These are phyloP conservation scores for Colletotrichum tanaceti DNA, from an alignment of 2,329 filamentous ascomycete species.

Conservation along the genomic window DNA sequence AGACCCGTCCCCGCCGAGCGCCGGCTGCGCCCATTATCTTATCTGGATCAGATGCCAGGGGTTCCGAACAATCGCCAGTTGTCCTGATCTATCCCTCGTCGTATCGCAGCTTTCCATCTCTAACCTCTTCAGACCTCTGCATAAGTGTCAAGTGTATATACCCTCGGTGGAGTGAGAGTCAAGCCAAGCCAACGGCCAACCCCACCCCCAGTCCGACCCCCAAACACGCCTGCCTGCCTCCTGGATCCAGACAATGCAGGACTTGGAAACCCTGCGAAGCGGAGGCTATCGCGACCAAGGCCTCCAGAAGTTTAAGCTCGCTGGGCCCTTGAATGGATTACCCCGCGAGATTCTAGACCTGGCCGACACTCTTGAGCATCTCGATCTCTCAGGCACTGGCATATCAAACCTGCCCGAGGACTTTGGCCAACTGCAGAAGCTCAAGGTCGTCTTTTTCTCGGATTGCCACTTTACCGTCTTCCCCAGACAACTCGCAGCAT, in stretches of 20 bases:
- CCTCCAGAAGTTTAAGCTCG: slow-evolving; percentile 52
- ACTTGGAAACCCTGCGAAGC: slow-evolving; percentile 47
- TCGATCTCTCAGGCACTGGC: slow-evolving; percentile 61
- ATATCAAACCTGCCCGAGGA: slow-evolving; percentile 55
- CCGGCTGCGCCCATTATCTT: slow-evolving; percentile 18
- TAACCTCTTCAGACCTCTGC: background rate
- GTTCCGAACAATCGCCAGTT: background rate
- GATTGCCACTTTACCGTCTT: slow-evolving; percentile 58
- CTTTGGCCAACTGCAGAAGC: slow-evolving; percentile 54
- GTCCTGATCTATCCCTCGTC: background rate
- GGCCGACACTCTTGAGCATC: slow-evolving; percentile 55
- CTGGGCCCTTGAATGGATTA: slow-evolving; percentile 49
- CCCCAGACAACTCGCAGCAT: slow-evolving; percentile 55
- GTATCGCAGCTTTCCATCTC: background rate
- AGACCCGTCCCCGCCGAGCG: slow-evolving; percentile 9
- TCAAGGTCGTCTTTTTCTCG: slow-evolving; percentile 61
- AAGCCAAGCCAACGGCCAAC: background rate
- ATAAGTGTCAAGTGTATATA: too few relatives aligned
- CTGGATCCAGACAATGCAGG: slow-evolving; percentile 45
- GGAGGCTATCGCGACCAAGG: slow-evolving; percentile 48
- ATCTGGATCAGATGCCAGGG: slow-evolving; percentile 5
- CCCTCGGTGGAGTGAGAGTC: background rate
- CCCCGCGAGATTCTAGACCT: slow-evolving; percentile 56
- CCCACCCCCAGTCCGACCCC: background rate
- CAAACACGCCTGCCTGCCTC: background rate